phyloP scores from a whole-genome alignment of 2,329 filamentous ascomycete genomes.

The Xenoacremonium recifei region DNA sequence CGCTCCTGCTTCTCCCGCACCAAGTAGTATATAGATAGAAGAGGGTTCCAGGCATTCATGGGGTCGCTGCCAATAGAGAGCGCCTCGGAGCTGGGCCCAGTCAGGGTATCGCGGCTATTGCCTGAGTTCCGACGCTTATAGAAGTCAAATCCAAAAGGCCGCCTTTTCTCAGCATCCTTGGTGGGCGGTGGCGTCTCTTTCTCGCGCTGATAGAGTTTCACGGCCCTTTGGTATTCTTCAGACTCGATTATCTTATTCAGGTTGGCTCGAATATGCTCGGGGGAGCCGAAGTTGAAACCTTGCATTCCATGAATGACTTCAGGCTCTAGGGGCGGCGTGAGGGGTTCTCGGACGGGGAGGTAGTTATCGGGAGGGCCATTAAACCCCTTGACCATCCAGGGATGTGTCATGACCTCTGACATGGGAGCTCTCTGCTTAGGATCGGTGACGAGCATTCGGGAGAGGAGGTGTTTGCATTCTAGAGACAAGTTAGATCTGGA shows the following conservation, averaged over 20 bases:
- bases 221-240: constrained; percentile 86
- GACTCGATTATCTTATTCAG: constrained; percentile 86
- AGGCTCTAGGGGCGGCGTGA: constrained; percentile 80
- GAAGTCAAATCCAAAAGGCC: constrained; percentile 90
- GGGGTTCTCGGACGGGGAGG: constrained; percentile 76
- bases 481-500: constrained; percentile 33
- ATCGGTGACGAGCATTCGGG: constrained; percentile 93
- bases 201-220: constrained; percentile 69
- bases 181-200: constrained; percentile 56
- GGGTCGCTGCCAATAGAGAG: constrained; percentile 82
- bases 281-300: constrained; percentile 92
- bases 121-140: constrained; percentile 92
- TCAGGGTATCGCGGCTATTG: constrained; percentile 83
- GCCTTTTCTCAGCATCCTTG: constrained; percentile 74
- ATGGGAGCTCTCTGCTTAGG: constrained; percentile 83
- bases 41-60: constrained; percentile 86
- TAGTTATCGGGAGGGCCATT: constrained; percentile 84
- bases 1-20: constrained; percentile 93
- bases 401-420: constrained; percentile 89
- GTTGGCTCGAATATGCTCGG: constrained; percentile 79
- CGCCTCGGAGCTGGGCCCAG: constrained; percentile 80
- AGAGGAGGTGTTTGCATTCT: constrained; percentile 94
- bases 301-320: constrained; percentile 92
- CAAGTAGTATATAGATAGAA: constrained; percentile 92
- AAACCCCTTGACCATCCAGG: constrained; percentile 95